These are phyloP conservation scores for Aspergillus ruber DNA, from an alignment of 2,329 filamentous ascomycete species.

Conservation along the genomic window DNA sequence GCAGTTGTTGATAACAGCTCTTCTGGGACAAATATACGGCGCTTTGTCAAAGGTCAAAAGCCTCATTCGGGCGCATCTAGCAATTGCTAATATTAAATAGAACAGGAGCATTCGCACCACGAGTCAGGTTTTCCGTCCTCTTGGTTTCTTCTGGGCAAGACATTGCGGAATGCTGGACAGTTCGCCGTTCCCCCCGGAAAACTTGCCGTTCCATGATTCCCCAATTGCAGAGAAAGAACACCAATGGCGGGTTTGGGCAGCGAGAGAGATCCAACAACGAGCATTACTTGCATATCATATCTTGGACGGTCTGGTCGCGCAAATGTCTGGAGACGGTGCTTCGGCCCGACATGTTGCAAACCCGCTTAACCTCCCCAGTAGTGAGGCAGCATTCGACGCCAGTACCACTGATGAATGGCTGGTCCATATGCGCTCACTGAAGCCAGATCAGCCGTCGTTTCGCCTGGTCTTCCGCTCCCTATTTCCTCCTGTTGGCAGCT, in stretches of 20 bases:
- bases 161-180: slow-evolving; percentile 41
- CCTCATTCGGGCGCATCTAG: not conserved
- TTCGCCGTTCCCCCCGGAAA: slow-evolving; percentile 25
- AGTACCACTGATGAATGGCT: slow-evolving; percentile 38
- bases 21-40: slow-evolving; percentile 40
- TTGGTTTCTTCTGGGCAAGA: slow-evolving; percentile 42
- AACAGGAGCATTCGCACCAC: slow-evolving; percentile 39
- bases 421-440: slow-evolving; percentile 26
- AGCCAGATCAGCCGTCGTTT: slow-evolving; percentile 31
- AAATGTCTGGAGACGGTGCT: slow-evolving; percentile 38
- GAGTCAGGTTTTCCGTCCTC: slow-evolving; percentile 39
- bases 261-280: slow-evolving; percentile 41
- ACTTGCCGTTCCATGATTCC: slow-evolving; percentile 29
- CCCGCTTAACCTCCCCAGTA: slow-evolving; percentile 34
- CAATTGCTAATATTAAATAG: slow-evolving; percentile 9
- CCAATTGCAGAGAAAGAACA: slow-evolving; percentile 31
- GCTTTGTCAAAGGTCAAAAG: slow-evolving; percentile 31
- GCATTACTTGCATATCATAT: slow-evolving; percentile 41
- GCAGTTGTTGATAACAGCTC: slow-evolving; percentile 38
- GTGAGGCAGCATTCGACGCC: slow-evolving; percentile 37
- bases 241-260: slow-evolving; percentile 39
- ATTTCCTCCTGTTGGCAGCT: slow-evolving; percentile 29
- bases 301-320: slow-evolving; percentile 40
- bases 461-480: slow-evolving; percentile 35
- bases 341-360: slow-evolving; percentile 41